These are phyloP conservation scores for Naganishia onofrii DNA, from an alignment of 768 basidiomycete genomes.

Conservation along the genomic window DNA sequence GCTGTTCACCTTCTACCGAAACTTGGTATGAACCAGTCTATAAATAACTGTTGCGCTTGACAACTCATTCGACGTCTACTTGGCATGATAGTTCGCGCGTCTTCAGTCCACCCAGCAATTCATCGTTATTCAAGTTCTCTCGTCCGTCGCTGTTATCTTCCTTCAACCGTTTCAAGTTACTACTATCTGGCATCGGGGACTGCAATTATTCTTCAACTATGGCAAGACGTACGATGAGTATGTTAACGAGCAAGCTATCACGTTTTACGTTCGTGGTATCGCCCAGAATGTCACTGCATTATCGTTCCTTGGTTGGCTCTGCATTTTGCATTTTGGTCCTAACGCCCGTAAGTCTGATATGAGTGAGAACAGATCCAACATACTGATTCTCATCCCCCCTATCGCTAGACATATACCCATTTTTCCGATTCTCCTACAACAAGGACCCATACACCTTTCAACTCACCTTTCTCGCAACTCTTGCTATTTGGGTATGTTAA, in stretches of 20 bases:
- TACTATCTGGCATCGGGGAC: conserved; percentile 45
- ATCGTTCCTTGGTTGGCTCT: conserved; percentile 52
- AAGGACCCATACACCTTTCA: conserved; percentile 56
- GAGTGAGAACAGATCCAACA: background rate
- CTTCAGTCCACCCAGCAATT: conserved; percentile 53
- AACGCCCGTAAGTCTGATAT: conserved; percentile 47
- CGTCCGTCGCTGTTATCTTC: conserved; percentile 51
- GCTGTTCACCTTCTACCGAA: conserved; percentile 48
- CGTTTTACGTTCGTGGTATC: conserved; percentile 53
- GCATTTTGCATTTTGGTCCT: conserved; percentile 54
- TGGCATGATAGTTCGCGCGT: conserved; percentile 54
- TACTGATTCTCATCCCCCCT: background rate
- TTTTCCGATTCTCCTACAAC: conserved; percentile 53
- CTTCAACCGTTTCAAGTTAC: conserved; percentile 55
- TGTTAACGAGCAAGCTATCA: conserved; percentile 49
- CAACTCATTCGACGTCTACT: no score
- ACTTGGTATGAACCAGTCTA: no score
- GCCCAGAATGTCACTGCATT: conserved; percentile 55
- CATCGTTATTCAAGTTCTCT: conserved; percentile 53
- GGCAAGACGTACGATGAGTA: conserved; percentile 53
- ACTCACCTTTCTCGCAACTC: conserved; percentile 53
- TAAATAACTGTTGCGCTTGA: no score
- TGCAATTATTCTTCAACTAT: conserved; percentile 50
- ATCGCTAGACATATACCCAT: conserved; percentile 53
- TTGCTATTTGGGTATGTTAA: conserved; percentile 51